Base-by-base conservation (phyloP, 331 rosid species). In the Acacia pycnantha region DNA sequence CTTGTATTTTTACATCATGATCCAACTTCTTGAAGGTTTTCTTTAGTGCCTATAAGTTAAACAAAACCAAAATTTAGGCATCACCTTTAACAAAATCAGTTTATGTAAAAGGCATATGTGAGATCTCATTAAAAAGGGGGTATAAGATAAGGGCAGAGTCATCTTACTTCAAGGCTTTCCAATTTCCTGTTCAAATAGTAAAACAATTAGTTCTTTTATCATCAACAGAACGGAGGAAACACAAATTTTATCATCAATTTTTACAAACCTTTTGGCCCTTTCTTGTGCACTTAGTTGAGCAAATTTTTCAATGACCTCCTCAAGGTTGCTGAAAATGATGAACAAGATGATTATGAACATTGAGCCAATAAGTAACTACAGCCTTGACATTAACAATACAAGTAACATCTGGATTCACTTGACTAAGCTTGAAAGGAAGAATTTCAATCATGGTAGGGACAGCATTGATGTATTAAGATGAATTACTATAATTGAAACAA, bases 141-240 rank as follows among this genome's bases (percentile, higher is more conserved):
- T 51, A 53, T 77, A 66, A 41, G 74, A 84, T 74, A 81, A 79
- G 66, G 79, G 56, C 1, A 71, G 4, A 24, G 79, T 26, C 56
- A 59, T 86, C 97, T 79, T 91, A 93, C 97, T 86, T 90, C 97
- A 82, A 93, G 97, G 84, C 93, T 90, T 80, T 91, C 97, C 97
- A 91, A 61, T 85, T 93, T 93, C 90, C 97, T 91, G 94, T 69
- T 82, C 79, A 86, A 86, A 48, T 68, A 80, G 73, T 87, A 82
- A 71, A 67, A 11, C 73, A 68, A 54, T 88, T 81, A 85, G 78
- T 76, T 76, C 14, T 26, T 46, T 72, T 77, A 67, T 71, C 46
- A 70, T 82, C 27, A 81, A 70, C 46, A 77, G 61, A 40, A 22
- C 47, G 74, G 33, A 27, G 22, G 74, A 59, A 41, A n/a, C 33